A percentile compares a stretch with the other conserved stretches of the same genome.
Evolutionary conservation across 2,329 filamentous ascomycete species (phyloP).

Genomic region (Fusarium oligoseptatum): DNA sequence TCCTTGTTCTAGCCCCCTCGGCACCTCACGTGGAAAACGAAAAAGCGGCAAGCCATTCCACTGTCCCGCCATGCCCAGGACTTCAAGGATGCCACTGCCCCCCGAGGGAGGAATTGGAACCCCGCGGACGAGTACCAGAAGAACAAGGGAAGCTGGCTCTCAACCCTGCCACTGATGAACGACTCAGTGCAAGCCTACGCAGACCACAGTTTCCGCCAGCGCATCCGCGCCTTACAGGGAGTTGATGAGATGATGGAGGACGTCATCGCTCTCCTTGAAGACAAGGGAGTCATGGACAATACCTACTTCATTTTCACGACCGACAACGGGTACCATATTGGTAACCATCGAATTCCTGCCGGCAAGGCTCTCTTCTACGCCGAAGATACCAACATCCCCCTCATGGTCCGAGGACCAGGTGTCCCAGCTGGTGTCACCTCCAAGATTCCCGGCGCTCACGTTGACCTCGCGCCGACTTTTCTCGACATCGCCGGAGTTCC

Average conservation of each 20-base stretch:
- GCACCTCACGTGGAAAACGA: slow-evolving; percentile 45
- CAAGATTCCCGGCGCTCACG: slow-evolving; percentile 61
- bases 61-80: slow-evolving; percentile 70
- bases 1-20: slow-evolving; percentile 65
- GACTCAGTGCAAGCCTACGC: slow-evolving; percentile 39
- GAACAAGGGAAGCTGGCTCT: background rate
- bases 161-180: background rate
- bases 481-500: slow-evolving; percentile 55
- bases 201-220: slow-evolving; percentile 54
- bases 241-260: slow-evolving; percentile 60
- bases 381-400: slow-evolving; percentile 64
- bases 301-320: slow-evolving; percentile 66
- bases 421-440: slow-evolving; percentile 54
- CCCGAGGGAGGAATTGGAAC: slow-evolving; percentile 74
- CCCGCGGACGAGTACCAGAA: slow-evolving; percentile 50
- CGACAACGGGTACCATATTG: slow-evolving; percentile 67
- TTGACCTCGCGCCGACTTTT: slow-evolving; percentile 69
- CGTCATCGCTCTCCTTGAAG: slow-evolving; percentile 50
- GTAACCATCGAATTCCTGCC: slow-evolving; percentile 63
- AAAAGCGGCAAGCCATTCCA: slow-evolving; percentile 45
- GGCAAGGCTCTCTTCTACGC: slow-evolving; percentile 66
- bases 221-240: slow-evolving; percentile 57
- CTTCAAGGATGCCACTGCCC: slow-evolving; percentile 70
- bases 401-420: slow-evolving; percentile 64
- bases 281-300: slow-evolving; percentile 50